Evolutionary conservation across 352 stramenopile species (phyloP), one percentile per base, ranked within the genome.

Genomic region (Pythium grandisporangium): DNA sequence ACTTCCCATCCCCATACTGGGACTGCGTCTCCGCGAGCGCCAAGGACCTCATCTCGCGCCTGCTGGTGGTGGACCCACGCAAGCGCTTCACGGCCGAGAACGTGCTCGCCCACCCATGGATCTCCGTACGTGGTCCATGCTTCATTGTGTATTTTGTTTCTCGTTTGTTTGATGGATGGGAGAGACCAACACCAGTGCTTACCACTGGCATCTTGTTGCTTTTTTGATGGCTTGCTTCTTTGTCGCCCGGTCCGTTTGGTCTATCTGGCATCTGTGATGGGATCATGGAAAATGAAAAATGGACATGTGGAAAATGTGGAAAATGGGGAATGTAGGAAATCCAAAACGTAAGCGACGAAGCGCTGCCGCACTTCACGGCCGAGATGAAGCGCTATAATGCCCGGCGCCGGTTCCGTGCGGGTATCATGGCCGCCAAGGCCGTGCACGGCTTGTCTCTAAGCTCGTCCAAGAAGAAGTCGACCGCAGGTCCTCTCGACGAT

Each of bases 1-100:
- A 95, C 51, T 97, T 93, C 53, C 77, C 80, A 24, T 93, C 71
- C 39, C 88, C 93, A 12, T 98, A 98, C 64, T 99, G 92, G 92
- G 78, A 94, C 56, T 75, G 85, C 42, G 78, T 98, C 29, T 96
- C 81, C 0, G 59, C 72, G 7, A 82, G 63, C 30, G 91, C 92
- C 37, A 98, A 97, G 55, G 85, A 97, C 38, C 62, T 98, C 16
- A 95, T 98, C 43, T 73, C 71, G 25, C 58, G 70, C 24, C 63
- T 98, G 45, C 63, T 99, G 35, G 72, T 95, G 0, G 69, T 96
- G 17, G 81, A 98, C 58, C 75, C 87, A 5, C 70, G 81, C 53
- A 81, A 93, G 58, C 79, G 95, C 29, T 91, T 93, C 45, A 96
- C 76, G 20, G 87, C 90, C 11, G 58, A 80, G 41, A 51, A 95